These are phyloP conservation scores for Cenococcum geophilum DNA, from an alignment of 495 filamentous ascomycete species.

Conservation along the genomic window DNA sequence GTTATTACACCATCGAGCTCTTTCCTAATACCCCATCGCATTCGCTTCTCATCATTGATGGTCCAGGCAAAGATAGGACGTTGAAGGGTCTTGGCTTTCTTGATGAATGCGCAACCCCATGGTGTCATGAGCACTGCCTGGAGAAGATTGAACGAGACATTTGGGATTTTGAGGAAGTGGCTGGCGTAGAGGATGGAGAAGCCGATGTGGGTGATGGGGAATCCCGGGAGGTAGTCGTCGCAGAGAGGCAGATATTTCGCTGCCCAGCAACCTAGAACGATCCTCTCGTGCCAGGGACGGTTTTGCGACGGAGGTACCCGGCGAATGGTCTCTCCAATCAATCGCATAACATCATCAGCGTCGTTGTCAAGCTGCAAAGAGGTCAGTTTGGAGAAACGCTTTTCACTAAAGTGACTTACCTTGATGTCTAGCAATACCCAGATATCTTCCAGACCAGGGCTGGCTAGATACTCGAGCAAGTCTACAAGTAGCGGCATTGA, in stretches of 20 bases:
- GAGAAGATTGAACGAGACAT: constrained; percentile 69
- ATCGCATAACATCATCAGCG: constrained; percentile 58
- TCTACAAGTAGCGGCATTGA: constrained; percentile 71
- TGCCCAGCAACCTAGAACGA: constrained; percentile 77
- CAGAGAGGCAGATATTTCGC: constrained; percentile 57
- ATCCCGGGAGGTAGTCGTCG: constrained; percentile 56
- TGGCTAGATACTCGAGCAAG: constrained; percentile 62
- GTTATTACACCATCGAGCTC: constrained; percentile 53
- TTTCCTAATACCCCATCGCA: constrained; percentile 62
- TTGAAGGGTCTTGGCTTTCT: constrained; percentile 47
- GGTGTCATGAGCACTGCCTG: constrained; percentile 60
- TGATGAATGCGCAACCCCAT: constrained; percentile 55
- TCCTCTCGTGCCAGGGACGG: constrained; percentile 60
- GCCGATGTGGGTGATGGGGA: constrained; percentile 65
- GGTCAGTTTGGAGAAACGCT: background rate
- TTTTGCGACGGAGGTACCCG: constrained; percentile 42
- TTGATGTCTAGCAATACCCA: constrained; percentile 92
- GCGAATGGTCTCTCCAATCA: constrained; percentile 55
- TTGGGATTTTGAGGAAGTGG: constrained; percentile 56
- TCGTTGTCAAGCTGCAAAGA: constrained; percentile 57
- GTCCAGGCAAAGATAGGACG: constrained; percentile 75
- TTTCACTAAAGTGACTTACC: constrained; percentile 37
- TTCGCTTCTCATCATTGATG: constrained; percentile 65
- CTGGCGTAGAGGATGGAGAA: constrained; percentile 62
- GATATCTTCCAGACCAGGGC: constrained; percentile 53